phyloP scores from a whole-genome alignment of 2,329 filamentous ascomycete genomes.

The Lachnellula subtilissima region DNA sequence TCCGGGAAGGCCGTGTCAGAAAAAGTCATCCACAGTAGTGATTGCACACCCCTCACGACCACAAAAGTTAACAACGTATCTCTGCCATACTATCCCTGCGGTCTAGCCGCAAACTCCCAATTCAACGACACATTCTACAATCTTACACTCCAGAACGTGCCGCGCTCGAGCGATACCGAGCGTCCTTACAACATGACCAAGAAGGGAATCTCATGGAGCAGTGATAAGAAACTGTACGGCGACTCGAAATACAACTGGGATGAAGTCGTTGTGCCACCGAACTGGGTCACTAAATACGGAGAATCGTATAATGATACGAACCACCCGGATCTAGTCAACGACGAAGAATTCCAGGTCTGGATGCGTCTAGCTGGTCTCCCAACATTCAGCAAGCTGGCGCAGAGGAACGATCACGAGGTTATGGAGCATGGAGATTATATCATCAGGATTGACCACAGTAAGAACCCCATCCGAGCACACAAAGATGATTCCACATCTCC shows the following conservation, averaged over 20 bases:
- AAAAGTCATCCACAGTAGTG: conserved; percentile 57
- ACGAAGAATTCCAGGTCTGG: conserved; percentile 94
- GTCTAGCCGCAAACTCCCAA: conserved; percentile 90
- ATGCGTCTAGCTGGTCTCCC: conserved; percentile 96
- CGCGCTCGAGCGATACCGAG: too few relatives aligned
- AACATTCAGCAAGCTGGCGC: conserved; percentile 88
- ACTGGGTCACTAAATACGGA: conserved; percentile 72
- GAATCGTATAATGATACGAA: conserved; percentile 61
- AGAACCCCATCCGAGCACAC: conserved; percentile 30
- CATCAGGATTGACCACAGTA: conserved; percentile 74
- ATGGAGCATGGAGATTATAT: conserved; percentile 72
- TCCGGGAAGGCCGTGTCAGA: conserved; percentile 63
- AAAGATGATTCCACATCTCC: too few relatives aligned
- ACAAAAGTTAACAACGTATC: conserved; percentile 40
- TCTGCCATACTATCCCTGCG: conserved; percentile 87
- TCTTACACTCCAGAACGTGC: conserved; percentile 54
- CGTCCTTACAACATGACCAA: conserved; percentile 67
- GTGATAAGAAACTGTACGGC: conserved; percentile 76
- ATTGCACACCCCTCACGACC: conserved; percentile 69
- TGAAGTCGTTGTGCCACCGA: conserved; percentile 75
- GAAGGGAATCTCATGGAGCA: conserved; percentile 77
- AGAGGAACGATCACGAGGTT: conserved; percentile 66
- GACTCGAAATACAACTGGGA: conserved; percentile 58
- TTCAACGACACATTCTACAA: conserved; percentile 88
- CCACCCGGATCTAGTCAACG: conserved; percentile 63